A percentile compares a stretch with the other conserved stretches of the same genome.
Conservation (phyloP, 139 green algal genomes). For the Chlorella sp. region DNA sequence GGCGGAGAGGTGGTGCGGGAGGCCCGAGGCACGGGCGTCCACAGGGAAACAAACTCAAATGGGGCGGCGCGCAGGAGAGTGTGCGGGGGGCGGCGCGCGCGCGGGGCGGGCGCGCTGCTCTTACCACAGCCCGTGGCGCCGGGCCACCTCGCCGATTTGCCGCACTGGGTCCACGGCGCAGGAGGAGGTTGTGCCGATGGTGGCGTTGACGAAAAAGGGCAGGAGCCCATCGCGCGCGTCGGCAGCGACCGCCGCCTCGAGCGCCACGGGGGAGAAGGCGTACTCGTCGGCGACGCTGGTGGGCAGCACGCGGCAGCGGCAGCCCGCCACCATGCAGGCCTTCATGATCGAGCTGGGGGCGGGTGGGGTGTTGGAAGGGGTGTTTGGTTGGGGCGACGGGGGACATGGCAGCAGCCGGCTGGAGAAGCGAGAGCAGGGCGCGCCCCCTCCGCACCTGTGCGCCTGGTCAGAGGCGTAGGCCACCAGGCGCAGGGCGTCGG, state of each 20-base stretch:
- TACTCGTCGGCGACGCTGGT: conserved; percentile 40
- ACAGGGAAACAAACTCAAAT: background rate
- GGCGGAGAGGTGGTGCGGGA: too few relatives aligned
- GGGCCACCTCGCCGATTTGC: conserved; percentile 32
- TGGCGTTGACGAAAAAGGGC: conserved; percentile 75
- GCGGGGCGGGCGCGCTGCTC: background rate
- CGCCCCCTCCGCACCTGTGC: background rate
- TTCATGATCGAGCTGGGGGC: conserved; percentile 59
- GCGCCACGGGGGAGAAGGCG: conserved; percentile 53
- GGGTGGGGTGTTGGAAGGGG: background rate
- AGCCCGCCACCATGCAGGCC: conserved; percentile 75
- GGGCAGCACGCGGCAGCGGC: conserved; percentile 60
- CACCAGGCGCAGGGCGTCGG: conserved; percentile 48
- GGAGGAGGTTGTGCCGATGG: conserved; percentile 77
- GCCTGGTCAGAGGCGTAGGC: conserved; percentile 68
- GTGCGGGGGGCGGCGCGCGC: background rate
- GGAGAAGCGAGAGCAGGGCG: background rate
- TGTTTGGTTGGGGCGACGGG: background rate
- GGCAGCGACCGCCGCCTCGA: conserved; percentile 53
- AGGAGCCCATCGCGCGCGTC: conserved; percentile 67
- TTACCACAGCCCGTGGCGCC: conserved; percentile 36
- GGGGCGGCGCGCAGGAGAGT: too few relatives aligned
- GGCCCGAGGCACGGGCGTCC: too few relatives aligned
- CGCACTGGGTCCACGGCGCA: conserved; percentile 73
- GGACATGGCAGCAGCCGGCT: background rate